Base-by-base conservation (phyloP, 1,139 yeast genomes). In the Geotrichum carabidarum region DNA sequence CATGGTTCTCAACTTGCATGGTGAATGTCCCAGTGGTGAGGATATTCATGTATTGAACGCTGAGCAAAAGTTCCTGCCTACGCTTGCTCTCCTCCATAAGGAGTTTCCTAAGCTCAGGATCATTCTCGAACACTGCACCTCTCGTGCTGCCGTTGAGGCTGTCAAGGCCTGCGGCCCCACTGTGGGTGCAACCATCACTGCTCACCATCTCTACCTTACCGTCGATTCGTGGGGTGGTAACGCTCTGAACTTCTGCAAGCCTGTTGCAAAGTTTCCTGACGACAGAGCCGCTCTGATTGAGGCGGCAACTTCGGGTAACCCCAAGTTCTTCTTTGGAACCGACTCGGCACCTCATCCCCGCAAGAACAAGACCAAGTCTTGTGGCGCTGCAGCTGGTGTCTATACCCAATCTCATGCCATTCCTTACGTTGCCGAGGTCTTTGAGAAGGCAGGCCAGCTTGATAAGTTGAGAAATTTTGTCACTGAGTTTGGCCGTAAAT, bases 321-420 rank as follows among this genome's bases (percentile, higher is more conserved):
- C 95, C 52, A 91, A 84, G 77, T 94, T 91, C 71, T 89, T 93
- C 74, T 91, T 91, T 66, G 99, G 99, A 4, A 87, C 96, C 1
- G 99, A 93, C 70, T 87, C 96, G 31, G 99, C 99, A 17, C 99
- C 99, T 38, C 99, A 93, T 69, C 95, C 96, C 12, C 68, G 87
- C 35, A 80, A 81, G 60, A 81, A 82, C 57, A 93, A 93, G 71
- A 78, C 88, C 44, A 84, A 80, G 59, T 91, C 83, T 62, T 74
- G 77, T 40, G 94, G 93, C 22, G 97, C 93, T 12, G 91, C 98
- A 66, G 99, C 99, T 14, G 99, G 99, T 63, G 96, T 93, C 14
- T 93, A 80, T 72, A 88, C 98, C 2, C 99, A 93, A 69, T 80
- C 90, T 27, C 82, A 81, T 64, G 96, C 86, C 2, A 73, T 93